Evolutionary conservation across 225 moss, liverwort and hornwort species (phyloP).

Genomic region (Physcomitrium patens): DNA sequence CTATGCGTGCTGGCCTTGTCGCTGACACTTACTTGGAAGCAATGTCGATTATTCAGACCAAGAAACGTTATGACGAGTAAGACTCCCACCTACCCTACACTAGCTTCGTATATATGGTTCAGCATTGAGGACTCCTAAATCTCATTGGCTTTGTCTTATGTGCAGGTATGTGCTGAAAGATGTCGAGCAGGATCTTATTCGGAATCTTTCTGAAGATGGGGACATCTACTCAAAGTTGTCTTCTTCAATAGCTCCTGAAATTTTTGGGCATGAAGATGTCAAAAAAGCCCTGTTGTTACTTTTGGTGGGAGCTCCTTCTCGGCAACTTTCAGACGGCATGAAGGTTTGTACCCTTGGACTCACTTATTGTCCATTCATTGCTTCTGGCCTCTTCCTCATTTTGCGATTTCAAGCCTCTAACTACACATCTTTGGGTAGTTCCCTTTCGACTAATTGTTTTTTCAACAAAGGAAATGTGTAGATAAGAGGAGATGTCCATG

Average conservation of each 20-base stretch:
- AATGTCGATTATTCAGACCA: conserved; percentile 87
- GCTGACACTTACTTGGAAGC: conserved; percentile 95
- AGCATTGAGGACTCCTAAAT: neutral
- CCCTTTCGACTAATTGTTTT: conserved; percentile 13
- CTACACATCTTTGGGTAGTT: neutral
- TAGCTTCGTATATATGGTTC: neutral
- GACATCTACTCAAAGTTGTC: conserved; percentile 87
- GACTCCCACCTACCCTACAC: conserved; percentile 6
- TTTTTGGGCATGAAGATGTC: conserved; percentile 97
- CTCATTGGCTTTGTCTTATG: conserved; percentile 18
- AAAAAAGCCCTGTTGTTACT: conserved; percentile 95
- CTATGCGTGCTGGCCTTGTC: conserved; percentile 96
- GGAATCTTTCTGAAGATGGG: conserved; percentile 78
- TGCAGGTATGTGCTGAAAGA: conserved; percentile 75
- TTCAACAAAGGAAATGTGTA: conserved; percentile 28
- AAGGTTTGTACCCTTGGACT: conserved; percentile 53
- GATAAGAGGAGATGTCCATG: conserved; percentile 95
- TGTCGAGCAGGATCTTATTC: conserved; percentile 74
- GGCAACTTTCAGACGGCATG: conserved; percentile 93
- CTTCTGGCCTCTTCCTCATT: neutral
- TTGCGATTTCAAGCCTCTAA: neutral
- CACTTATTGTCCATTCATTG: conserved; percentile 18
- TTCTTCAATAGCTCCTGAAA: conserved; percentile 95
- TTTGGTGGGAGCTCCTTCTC: conserved; percentile 89
- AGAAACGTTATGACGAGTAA: conserved; percentile 97